Percentiles rank a stretch among this genome's conserved stretches.
Conservation (phyloP, 1,139 yeast species). For the Suhomyces coccinellae region DNA sequence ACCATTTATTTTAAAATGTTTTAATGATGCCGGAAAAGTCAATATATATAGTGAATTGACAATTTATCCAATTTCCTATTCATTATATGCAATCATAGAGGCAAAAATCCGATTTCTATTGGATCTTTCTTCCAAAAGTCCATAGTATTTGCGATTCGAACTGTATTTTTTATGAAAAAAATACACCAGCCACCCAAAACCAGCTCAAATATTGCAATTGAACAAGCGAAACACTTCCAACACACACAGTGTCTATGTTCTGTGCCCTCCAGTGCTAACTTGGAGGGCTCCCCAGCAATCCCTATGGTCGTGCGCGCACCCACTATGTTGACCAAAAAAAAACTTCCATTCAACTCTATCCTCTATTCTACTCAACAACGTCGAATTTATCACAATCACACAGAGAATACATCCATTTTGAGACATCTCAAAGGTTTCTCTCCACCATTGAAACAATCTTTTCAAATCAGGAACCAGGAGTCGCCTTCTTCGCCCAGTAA, state of each 20-base stretch:
- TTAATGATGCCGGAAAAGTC: no score
- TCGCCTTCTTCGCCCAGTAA: slow-evolving; percentile 1
- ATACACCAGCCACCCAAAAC: no score
- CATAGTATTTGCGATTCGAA: no score
- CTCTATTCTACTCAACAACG: slow-evolving; percentile 5
- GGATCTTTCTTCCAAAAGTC: no score
- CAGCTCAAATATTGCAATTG: no score
- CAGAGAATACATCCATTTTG: slow-evolving; percentile 1
- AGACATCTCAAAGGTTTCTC: slow-evolving; percentile 1
- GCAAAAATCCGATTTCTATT: no score
- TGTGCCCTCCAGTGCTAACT: no score
- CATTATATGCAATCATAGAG: no score
- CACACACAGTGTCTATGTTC: background rate
- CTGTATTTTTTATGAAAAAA: no score
- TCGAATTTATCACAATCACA: slow-evolving; percentile 5
- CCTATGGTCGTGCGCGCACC: slow-evolving; percentile 9
- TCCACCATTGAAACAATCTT: background rate
- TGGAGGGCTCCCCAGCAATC: background rate
- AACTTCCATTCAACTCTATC: slow-evolving; percentile 6
- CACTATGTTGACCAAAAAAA: slow-evolving; percentile 9
- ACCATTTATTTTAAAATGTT: no score
- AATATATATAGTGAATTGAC: no score
- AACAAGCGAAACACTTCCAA: background rate
- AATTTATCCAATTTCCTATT: no score
- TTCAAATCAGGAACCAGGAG: slow-evolving; percentile 2